A percentile compares a stretch with the other conserved stretches of the same genome.
Evolutionary conservation across 345 rosid genomes (phyloP).

Genomic region (Populus simonii): DNA sequence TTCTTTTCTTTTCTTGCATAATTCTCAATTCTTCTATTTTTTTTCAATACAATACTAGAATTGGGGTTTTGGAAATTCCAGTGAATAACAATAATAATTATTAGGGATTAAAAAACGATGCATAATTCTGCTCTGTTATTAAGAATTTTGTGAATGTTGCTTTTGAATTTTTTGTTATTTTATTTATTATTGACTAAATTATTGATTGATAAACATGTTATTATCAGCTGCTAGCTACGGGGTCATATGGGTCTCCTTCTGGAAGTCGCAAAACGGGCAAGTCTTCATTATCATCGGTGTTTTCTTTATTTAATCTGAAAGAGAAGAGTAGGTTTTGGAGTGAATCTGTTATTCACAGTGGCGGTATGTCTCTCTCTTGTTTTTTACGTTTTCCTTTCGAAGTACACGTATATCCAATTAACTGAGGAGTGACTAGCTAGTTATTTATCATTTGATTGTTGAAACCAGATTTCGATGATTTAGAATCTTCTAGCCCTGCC

Average conservation of each 20-base stretch:
- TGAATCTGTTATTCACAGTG: slow-evolving; percentile 65
- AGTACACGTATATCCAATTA: not conserved
- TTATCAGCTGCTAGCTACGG: slow-evolving; percentile 1
- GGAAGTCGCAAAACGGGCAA: not conserved
- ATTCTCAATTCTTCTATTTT: not conserved
- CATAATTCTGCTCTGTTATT: not conserved
- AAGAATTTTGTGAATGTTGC: not conserved
- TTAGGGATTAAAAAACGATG: not conserved
- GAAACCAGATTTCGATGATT: slow-evolving; percentile 49
- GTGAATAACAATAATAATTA: not conserved
- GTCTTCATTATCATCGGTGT: slow-evolving; percentile 45
- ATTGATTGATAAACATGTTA: not conserved
- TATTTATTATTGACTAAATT: not conserved
- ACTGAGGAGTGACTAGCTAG: not conserved
- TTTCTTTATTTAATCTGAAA: slow-evolving; percentile 86
- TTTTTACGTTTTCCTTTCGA: not conserved
- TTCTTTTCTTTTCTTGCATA: not conserved
- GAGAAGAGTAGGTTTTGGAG: slow-evolving; percentile 92
- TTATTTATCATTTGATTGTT: not conserved
- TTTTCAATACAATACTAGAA: not conserved
- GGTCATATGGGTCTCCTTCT: slow-evolving; percentile 5
- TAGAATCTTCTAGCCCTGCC: slow-evolving; percentile 53
- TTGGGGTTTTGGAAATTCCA: no score
- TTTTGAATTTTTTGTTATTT: no score
- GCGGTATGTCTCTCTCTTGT: slow-evolving; percentile 31